Evolutionary conservation across 2,329 filamentous ascomycete genomes (phyloP).

Genomic region (Ilyonectria mors-panacis): DNA sequence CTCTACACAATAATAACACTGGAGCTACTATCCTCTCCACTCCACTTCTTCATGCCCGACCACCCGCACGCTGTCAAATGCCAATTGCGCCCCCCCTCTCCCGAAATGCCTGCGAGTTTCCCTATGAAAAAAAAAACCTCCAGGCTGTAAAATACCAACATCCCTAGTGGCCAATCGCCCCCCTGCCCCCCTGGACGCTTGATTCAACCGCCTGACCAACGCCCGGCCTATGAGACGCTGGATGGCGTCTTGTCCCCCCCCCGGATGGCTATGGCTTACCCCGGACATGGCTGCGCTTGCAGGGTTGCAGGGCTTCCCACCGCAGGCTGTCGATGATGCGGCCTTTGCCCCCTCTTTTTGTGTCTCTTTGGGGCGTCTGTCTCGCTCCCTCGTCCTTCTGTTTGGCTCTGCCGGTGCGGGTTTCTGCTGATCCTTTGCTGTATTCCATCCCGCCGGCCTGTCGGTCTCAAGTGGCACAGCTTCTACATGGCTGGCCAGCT

Average conservation of each 20-base stretch:
- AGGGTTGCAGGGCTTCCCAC: neutral
- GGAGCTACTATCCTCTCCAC: neutral
- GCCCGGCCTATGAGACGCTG: conserved; percentile 37
- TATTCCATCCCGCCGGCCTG: neutral
- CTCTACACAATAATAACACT: no score
- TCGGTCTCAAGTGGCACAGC: neutral
- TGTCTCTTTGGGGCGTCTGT: no score
- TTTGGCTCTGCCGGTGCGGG: no score
- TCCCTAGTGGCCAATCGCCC: conserved; percentile 9
- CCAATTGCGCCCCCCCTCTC: neutral
- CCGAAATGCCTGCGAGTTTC: no score
- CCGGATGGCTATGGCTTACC: conserved; percentile 42
- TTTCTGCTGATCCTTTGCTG: no score
- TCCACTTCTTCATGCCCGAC: conserved; percentile 37
- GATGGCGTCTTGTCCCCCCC: conserved; percentile 27
- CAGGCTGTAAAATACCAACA: neutral
- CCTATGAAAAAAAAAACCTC: no score
- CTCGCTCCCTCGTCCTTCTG: no score
- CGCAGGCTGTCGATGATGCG: neutral
- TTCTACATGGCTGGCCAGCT: neutral
- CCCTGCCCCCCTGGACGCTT: conserved; percentile 42
- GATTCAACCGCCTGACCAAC: conserved; percentile 48
- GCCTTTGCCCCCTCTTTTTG: no score
- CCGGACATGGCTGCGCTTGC: conserved; percentile 37
- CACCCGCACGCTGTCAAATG: conserved; percentile 23